Evolutionary conservation across 2,329 filamentous ascomycete genomes (phyloP), one percentile per base, ranked within the genome.

Genomic region (Colletotrichum phormii): DNA sequence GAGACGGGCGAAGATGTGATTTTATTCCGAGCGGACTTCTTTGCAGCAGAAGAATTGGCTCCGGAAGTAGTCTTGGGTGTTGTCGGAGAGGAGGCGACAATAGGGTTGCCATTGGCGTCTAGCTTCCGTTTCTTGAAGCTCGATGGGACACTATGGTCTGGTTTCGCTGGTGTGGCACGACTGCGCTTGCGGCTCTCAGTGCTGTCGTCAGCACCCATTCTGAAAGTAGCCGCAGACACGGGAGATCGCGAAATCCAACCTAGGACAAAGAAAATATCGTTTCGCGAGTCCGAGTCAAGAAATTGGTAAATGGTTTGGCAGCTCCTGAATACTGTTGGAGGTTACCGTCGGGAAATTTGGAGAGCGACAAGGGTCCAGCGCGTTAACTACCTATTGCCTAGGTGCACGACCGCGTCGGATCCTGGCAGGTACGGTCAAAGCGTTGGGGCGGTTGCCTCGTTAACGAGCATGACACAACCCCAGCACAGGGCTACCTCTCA

Each of bases 41-140:
- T 66, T 8, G 53, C 53, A 15, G 64, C 54, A 12, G 54, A 62
- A 4, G 67, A 55, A 13, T 24, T 18, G 33, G 42, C 26, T 5
- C 61, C 54, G 7, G 58, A 37, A 5, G 53, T 73, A 42, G 57
- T 46, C 31, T 78, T 77, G 49, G 82, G 73, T 3, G 80, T 78
- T 26, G 76, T 79, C 2, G 81, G 79, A 4, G 80, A 78, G 18
- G 79, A 79, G 5, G 79, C 75, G 7, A 78, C 75, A 9, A 78
- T 77, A 60, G 70, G 73, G 9, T 76, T 70, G 7, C 74, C 72
- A 9, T 76, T 72, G 42, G 77, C 77, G 51, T 82, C 80, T n/a
- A 82, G 66, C 71, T 76, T 80, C 58, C 77, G 71, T 46, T 51
- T 73, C 63, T 71, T 73, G n/a, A 62, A 68, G 22, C 60, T 66